A percentile compares a stretch with the other conserved stretches of the same genome.
Conservation (phyloP, 2,329 filamentous ascomycete species). For the Cercospora citrullina region DNA sequence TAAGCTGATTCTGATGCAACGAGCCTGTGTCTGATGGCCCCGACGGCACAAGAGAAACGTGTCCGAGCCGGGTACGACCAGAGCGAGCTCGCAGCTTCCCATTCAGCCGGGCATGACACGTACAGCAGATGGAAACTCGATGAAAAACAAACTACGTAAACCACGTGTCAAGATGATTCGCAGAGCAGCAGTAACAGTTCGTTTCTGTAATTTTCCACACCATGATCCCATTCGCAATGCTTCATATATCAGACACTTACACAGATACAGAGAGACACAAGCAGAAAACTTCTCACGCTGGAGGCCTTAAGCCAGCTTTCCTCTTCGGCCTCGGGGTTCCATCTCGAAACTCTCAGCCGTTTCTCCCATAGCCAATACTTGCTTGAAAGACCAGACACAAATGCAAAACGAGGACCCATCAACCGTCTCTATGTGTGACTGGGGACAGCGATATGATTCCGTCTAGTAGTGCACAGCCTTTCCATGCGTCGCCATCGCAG, state of each 20-base stretch:
- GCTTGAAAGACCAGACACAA: not conserved
- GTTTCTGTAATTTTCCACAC: not conserved
- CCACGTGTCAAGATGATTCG: not conserved
- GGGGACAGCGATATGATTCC: not conserved
- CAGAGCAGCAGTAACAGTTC: not conserved
- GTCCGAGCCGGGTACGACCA: too few relatives aligned
- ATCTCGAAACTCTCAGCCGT: not conserved
- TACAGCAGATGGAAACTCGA: too few relatives aligned
- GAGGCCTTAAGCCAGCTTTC: not conserved
- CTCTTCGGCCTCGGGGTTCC: not conserved
- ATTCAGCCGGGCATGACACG: too few relatives aligned
- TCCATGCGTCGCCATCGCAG: constrained; percentile 93
- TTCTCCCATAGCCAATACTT: not conserved
- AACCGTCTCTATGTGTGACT: not conserved
- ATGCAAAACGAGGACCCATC: not conserved
- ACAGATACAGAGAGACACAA: not conserved
- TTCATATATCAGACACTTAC: constrained; percentile 6
- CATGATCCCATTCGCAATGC: constrained; percentile 19
- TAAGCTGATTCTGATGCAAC: too few relatives aligned
- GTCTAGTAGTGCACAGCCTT: constrained; percentile 92
- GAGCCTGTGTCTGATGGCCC: too few relatives aligned
- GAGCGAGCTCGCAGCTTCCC: too few relatives aligned
- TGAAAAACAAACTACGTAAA: too few relatives aligned
- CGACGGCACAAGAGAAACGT: too few relatives aligned
- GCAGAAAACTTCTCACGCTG: not conserved